A percentile compares a stretch with the other conserved stretches of the same genome.
phyloP scores from a whole-genome alignment of 2,329 filamentous ascomycete genomes.

The Cladorrhinum sp. region DNA sequence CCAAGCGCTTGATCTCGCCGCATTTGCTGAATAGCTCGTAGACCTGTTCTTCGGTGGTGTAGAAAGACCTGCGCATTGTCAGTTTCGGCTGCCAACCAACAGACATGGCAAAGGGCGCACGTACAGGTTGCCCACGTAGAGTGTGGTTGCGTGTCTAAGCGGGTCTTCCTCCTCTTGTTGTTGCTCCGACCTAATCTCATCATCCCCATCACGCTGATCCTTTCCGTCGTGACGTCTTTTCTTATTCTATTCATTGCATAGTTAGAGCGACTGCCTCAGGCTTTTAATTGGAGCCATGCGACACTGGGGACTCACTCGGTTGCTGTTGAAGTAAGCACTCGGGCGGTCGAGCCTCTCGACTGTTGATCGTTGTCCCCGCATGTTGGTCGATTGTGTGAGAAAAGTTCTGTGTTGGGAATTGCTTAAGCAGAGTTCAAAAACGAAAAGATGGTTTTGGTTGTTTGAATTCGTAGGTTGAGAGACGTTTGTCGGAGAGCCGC shows the following conservation, averaged over 20 bases:
- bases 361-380: conserved; percentile 57
- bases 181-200: conserved; percentile 41
- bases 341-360: conserved; percentile 91
- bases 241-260: conserved; percentile 57
- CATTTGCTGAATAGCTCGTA: conserved; percentile 95
- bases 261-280: conserved; percentile 1
- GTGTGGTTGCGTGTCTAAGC: conserved; percentile 81
- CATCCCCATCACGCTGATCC: conserved; percentile 56
- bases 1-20: conserved; percentile 94
- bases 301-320: conserved; percentile 53
- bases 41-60: conserved; percentile 98
- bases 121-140: conserved; percentile 95
- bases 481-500: not conserved
- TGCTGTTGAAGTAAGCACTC: conserved; percentile 86
- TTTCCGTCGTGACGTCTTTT: conserved; percentile 57
- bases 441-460: conserved; percentile 1
- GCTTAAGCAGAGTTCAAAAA: not conserved
- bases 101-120: conserved; percentile 32
- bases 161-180: conserved; percentile 71
- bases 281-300: not conserved
- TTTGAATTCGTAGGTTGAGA: conserved; percentile 4
- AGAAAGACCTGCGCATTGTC: conserved; percentile 67
- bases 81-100: conserved; percentile 14
- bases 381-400: conserved; percentile 7
- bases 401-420: not conserved